These are phyloP conservation scores for Rhizopogon roseolus DNA, from an alignment of 768 basidiomycete species.

Conservation along the genomic window DNA sequence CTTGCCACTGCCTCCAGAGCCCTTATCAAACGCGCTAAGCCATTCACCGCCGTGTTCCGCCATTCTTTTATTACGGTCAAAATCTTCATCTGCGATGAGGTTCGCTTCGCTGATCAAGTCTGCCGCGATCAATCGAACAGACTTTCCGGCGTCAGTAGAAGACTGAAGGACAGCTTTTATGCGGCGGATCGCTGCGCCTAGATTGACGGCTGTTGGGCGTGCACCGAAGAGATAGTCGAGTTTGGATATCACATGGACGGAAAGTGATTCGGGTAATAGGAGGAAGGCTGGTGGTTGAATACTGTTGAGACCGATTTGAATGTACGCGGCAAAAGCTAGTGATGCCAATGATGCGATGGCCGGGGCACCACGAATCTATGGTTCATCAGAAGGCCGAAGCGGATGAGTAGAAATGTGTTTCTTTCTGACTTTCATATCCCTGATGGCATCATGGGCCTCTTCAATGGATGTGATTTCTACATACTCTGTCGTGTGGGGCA, in stretches of 20 bases:
- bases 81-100: slow-evolving; percentile 80
- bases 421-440: slow-evolving; percentile 78
- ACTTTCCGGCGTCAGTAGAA: slow-evolving; percentile 32
- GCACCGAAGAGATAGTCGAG: slow-evolving; percentile 78
- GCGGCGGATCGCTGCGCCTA: slow-evolving; percentile 78
- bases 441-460: slow-evolving; percentile 91
- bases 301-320: slow-evolving; percentile 47
- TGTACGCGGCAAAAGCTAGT: slow-evolving; percentile 64
- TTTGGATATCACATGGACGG: slow-evolving; percentile 48
- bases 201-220: slow-evolving; percentile 95
- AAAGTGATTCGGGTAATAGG: slow-evolving; percentile 45
- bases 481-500: slow-evolving; percentile 74
- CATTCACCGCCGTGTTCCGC: slow-evolving; percentile 82
- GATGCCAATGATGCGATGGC: slow-evolving; percentile 93
- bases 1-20: slow-evolving; percentile 33
- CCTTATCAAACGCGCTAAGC: slow-evolving; percentile 54
- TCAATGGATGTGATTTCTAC: slow-evolving; percentile 66
- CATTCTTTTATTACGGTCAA: slow-evolving; percentile 84
- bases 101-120: slow-evolving; percentile 68
- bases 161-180: slow-evolving; percentile 48
- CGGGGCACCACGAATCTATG: slow-evolving; percentile 83
- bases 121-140: slow-evolving; percentile 43
- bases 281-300: slow-evolving; percentile 51
- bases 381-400: not conserved
- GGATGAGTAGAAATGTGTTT: not conserved